Evolutionary conservation across 1,284 basidiomycete genomes (phyloP), one percentile per base, ranked within the genome.

Genomic region (Naganishia cerealis): DNA sequence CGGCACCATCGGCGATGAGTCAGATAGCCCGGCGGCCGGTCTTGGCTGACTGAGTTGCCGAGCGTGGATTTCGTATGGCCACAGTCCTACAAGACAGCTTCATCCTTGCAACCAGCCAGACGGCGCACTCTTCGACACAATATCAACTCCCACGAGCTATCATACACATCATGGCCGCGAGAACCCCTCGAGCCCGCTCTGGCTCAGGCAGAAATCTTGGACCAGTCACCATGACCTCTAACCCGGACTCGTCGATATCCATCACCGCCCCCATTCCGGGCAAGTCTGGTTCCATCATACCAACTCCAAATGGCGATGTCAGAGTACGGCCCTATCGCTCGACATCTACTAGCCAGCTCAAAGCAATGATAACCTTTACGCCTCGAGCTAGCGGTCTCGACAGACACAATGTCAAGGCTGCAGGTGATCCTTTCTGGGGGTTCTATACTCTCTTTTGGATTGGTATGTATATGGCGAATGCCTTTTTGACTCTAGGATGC

Each of bases 401-500:
- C 80, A 88, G 87, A 54, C 84, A 84, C 68, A 94, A 95, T 76
- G 86, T 86, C 72, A 79, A 80, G 15, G 88, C 88, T 18, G 86
- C 86, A 48, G 81, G 85, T 10, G 94, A 97, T 80, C 88, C 93
- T 77, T 95, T 97, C 78, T 86, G 94, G 73, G 94, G 94, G 0
- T 96, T 96, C 84, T 96, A 93, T 80, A 86, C 89, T 1, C 85
- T 97, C 65, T 96, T 96, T 81, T 96, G 94, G 84, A 82, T 85
- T 59, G 77, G 82, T 72, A 72, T 80, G 76, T 75, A 12, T 24
- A 46, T 5, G 15, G 18, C 43, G 3, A 18, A 24, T 26, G 33
- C 21, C n/a, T 12, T 56, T 46, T 12, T 40, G 21, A 16, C 12
- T 33, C 18, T 7, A n/a, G 24, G 1, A 21, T 18, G 7, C 8